Conservation (phyloP, 148 eudicot species). For the Fagopyrum tataricum region DNA sequence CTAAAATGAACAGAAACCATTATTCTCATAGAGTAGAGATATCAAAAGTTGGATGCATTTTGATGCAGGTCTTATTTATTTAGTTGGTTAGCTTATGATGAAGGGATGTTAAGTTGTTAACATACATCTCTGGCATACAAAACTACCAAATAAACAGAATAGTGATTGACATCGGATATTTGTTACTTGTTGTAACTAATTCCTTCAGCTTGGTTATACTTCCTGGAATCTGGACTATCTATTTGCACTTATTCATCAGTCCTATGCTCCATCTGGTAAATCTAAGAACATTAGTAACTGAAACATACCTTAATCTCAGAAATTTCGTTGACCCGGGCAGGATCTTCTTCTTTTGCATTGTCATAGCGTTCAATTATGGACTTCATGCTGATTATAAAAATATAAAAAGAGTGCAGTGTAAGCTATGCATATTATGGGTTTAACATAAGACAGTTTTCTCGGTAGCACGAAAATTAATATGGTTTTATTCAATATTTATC, state of each 20-base stretch:
- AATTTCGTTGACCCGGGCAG: slow-evolving; percentile 20
- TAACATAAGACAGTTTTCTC: not conserved
- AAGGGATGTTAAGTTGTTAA: not conserved
- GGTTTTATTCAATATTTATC: not conserved
- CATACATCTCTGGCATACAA: not conserved
- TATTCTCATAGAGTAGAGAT: not conserved
- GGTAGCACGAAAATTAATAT: not conserved
- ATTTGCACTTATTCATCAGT: not conserved
- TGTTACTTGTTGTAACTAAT: not conserved
- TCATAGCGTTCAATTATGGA: slow-evolving; percentile 31
- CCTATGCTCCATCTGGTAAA: not conserved
- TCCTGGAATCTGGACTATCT: not conserved
- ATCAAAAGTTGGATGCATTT: not conserved
- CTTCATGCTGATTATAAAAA: slow-evolving; percentile 29
- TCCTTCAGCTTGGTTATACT: not conserved
- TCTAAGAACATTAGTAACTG: not conserved
- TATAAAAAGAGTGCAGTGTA: not conserved
- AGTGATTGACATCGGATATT: not conserved
- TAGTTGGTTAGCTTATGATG: not conserved
- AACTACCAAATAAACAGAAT: not conserved
- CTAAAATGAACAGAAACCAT: not conserved
- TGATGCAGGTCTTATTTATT: not conserved
- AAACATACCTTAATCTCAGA: slow-evolving; percentile 29
- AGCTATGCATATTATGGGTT: not conserved
- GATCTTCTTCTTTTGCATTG: slow-evolving; percentile 30